Evolutionary conservation across 1,284 basidiomycete species (phyloP).

Genomic region (Rhodotorula sp.): DNA sequence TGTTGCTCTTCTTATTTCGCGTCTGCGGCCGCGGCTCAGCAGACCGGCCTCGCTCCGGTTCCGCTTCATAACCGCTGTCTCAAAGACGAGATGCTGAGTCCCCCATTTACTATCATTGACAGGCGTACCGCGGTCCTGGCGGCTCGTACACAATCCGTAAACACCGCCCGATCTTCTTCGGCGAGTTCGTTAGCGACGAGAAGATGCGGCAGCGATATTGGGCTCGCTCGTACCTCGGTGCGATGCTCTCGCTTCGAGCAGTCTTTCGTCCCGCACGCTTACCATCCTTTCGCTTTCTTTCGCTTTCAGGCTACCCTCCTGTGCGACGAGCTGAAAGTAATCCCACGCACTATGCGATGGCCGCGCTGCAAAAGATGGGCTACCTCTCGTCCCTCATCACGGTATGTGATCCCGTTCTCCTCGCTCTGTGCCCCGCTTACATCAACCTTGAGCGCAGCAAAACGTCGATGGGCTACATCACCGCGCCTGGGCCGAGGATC

Average conservation of each 20-base stretch:
- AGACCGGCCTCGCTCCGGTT: no score
- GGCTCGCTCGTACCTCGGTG: conserved; percentile 42
- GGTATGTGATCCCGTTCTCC: conserved; percentile 59
- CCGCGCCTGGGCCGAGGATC: conserved; percentile 16
- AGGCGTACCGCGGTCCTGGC: conserved; percentile 42
- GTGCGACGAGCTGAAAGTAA: conserved; percentile 73
- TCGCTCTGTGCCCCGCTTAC: background rate
- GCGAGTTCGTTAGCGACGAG: conserved; percentile 42
- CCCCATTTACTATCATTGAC: background rate
- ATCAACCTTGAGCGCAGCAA: background rate
- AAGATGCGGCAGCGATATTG: conserved; percentile 36
- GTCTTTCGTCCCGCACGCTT: background rate
- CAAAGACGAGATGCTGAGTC: no score
- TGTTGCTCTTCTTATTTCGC: background rate
- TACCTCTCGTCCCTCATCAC: conserved; percentile 70
- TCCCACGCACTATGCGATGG: conserved; percentile 79
- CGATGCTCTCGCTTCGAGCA: background rate
- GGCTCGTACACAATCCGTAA: conserved; percentile 44
- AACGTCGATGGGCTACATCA: conserved; percentile 64
- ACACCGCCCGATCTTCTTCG: conserved; percentile 46
- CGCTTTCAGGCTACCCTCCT: conserved; percentile 30
- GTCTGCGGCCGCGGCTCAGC: no score
- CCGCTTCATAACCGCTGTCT: no score
- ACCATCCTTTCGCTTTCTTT: rapidly evolving
- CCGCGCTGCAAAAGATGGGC: conserved; percentile 72